These are phyloP conservation scores for Penicillium arizonense DNA, from an alignment of 495 filamentous ascomycete genomes.

Conservation along the genomic window DNA sequence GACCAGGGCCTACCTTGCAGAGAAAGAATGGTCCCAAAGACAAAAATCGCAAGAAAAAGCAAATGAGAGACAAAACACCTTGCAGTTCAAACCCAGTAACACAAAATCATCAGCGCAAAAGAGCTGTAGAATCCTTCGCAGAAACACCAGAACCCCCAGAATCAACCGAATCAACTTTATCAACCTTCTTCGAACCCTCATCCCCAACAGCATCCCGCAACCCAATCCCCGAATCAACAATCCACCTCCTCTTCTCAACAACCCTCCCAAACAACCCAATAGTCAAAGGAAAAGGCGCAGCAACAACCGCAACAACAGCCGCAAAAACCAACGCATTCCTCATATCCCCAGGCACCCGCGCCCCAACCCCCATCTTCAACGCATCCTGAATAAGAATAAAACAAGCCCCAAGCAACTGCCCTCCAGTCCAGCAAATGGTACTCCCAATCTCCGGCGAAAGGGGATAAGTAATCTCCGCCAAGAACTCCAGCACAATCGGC, in stretches of 20 bases:
- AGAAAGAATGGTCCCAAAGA: neutral
- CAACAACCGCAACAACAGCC: conserved; percentile 64
- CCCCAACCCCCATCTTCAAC: conserved; percentile 59
- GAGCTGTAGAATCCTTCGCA: neutral
- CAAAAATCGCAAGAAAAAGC: neutral
- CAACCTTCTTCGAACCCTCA: neutral
- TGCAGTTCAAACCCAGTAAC: neutral
- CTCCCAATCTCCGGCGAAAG: conserved; percentile 83
- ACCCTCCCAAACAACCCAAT: conserved; percentile 65
- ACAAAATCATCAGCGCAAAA: neutral
- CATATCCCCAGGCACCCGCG: conserved; percentile 67
- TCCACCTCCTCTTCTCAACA: conserved; percentile 54
- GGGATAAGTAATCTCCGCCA: conserved; percentile 83
- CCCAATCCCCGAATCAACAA: conserved; percentile 47
- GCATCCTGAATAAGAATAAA: conserved; percentile 83
- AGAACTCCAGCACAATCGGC: conserved; percentile 81
- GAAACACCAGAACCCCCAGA: neutral
- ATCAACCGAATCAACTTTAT: conserved; percentile 1
- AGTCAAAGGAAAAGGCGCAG: conserved; percentile 62
- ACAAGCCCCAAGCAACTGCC: conserved; percentile 66
- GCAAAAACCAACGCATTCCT: conserved; percentile 71
- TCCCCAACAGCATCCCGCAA: conserved; percentile 6
- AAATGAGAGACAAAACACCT: neutral
- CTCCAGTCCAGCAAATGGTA: conserved; percentile 80
- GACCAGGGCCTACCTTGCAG: neutral